These are phyloP conservation scores for Dendrobium catenatum DNA, from an alignment of 106 monocot species.

Conservation along the genomic window DNA sequence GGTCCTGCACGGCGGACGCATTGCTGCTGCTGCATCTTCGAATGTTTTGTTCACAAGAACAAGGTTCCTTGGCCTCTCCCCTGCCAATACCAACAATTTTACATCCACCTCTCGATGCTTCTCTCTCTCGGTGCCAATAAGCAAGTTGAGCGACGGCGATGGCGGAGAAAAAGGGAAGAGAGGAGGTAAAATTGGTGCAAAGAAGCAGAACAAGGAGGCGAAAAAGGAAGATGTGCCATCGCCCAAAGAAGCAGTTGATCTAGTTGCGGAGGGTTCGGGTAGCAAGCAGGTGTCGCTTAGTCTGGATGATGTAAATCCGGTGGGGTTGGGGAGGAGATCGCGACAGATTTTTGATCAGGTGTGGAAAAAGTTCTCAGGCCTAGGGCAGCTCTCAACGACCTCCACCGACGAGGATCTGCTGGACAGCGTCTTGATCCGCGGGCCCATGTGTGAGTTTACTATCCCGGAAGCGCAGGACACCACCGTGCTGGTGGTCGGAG, in stretches of 20 bases:
- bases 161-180: slow-evolving; percentile 2
- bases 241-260: not conserved
- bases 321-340: slow-evolving; percentile 76
- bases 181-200: not conserved
- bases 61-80: slow-evolving; percentile 14
- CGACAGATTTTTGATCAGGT: slow-evolving; percentile 96
- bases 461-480: slow-evolving; percentile 91
- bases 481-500: slow-evolving; percentile 84
- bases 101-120: not conserved
- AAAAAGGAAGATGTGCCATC: not conserved
- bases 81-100: not conserved
- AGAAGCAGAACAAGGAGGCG: slow-evolving; percentile 3
- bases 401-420: slow-evolving; percentile 43
- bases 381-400: slow-evolving; percentile 84
- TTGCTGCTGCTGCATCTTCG: not conserved
- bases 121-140: not conserved
- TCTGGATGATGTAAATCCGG: slow-evolving; percentile 86
- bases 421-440: slow-evolving; percentile 39
- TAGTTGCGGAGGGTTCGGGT: not conserved
- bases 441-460: slow-evolving; percentile 94
- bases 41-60: not conserved
- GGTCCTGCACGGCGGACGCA: not conserved
- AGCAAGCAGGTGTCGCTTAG: slow-evolving; percentile 19
- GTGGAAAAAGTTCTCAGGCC: slow-evolving; percentile 92
- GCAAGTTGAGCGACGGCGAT: not conserved